These are phyloP conservation scores for Pseudonectria buxi DNA, from an alignment of 2,329 filamentous ascomycete species.

Conservation along the genomic window DNA sequence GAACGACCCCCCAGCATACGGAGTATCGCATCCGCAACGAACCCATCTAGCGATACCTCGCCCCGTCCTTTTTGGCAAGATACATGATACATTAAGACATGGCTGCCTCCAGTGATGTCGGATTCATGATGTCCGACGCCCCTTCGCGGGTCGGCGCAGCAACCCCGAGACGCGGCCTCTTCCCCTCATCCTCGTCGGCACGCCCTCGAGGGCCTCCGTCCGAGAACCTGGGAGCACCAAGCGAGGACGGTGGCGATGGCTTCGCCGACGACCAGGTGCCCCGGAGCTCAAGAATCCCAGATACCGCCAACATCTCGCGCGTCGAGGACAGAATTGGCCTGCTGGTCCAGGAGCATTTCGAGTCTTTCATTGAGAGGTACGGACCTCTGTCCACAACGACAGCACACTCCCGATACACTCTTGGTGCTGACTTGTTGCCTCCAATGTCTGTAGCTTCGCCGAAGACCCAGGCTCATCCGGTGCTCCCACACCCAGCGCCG, in stretches of 20 bases:
- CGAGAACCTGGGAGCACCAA: constrained; percentile 53
- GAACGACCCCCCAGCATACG: constrained; percentile 8
- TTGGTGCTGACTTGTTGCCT: neutral
- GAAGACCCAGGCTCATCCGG: constrained; percentile 62
- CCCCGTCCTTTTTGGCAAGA: neutral
- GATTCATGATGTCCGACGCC: constrained; percentile 52
- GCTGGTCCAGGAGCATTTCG: constrained; percentile 68
- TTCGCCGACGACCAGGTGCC: constrained; percentile 61
- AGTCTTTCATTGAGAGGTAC: constrained; percentile 72
- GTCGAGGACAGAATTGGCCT: constrained; percentile 73
- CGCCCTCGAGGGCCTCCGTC: constrained; percentile 55
- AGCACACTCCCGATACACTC: neutral
- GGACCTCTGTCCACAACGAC: constrained; percentile 13
- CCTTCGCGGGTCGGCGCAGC: constrained; percentile 37
- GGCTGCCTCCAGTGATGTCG: constrained; percentile 50
- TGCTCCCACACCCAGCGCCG: constrained; percentile 59
- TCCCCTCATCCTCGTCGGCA: constrained; percentile 45
- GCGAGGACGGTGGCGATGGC: constrained; percentile 55
- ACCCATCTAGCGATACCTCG: neutral
- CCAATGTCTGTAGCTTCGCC: constrained; percentile 43
- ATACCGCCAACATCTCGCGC: constrained; percentile 52
- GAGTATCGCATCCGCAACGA: no score
- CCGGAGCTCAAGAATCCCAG: constrained; percentile 39
- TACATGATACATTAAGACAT: constrained; percentile 24
- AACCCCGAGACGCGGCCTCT: constrained; percentile 33